These are phyloP conservation scores for Pichia ethanolica DNA, from an alignment of 805 yeast species.

Conservation along the genomic window DNA sequence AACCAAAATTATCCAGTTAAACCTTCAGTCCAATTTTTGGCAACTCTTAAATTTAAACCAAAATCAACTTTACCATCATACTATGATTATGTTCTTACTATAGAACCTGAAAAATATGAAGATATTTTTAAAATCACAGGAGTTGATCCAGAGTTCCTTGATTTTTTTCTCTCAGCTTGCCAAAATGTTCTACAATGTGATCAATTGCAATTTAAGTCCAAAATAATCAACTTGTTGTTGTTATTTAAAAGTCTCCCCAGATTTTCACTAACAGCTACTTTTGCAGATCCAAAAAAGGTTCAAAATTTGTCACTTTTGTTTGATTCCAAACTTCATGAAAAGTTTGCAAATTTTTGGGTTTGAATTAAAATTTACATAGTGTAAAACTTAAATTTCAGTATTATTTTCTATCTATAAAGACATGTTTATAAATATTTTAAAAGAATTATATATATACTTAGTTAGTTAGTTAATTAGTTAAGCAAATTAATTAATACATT, in stretches of 20 bases:
- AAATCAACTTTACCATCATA: constrained; percentile 19
- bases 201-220: constrained; percentile 4
- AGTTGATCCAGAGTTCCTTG: constrained; percentile 41
- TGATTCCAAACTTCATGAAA: neutral
- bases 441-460: no score
- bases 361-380: no score
- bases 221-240: constrained; percentile 20
- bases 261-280: constrained; percentile 29
- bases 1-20: constrained; percentile 33
- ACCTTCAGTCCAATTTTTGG: constrained; percentile 42
- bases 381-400: no score
- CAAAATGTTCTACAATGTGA: constrained; percentile 18
- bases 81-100: constrained; percentile 30
- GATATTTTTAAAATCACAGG: constrained; percentile 36
- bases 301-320: neutral
- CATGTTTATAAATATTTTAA: no score
- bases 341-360: constrained; percentile 8
- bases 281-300: constrained; percentile 21
- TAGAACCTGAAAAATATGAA: constrained; percentile 22
- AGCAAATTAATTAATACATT: neutral
- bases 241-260: constrained; percentile 31
- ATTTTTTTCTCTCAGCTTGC: constrained; percentile 40
- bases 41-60: constrained; percentile 27
- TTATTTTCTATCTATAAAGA: no score
- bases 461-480: neutral